These are phyloP conservation scores for Eremochloa ophiuroides DNA, from an alignment of 176 grass and related monocot species.

Conservation along the genomic window DNA sequence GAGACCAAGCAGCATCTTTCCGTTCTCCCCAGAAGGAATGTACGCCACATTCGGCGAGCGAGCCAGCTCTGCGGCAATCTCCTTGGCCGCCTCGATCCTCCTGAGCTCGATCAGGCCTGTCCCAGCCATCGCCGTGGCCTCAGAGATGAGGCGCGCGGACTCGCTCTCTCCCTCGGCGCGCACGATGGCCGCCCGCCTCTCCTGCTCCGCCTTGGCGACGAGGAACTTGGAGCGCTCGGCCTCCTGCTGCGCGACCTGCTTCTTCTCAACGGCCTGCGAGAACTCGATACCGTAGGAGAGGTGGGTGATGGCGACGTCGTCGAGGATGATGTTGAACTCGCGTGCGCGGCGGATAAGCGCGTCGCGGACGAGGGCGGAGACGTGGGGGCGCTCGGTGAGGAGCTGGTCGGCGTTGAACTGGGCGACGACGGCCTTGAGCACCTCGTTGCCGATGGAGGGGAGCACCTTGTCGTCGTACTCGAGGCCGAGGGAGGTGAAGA, in stretches of 20 bases:
- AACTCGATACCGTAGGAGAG: slow-evolving; percentile 94
- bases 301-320: slow-evolving; percentile 98
- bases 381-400: slow-evolving; percentile 86
- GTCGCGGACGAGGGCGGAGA: slow-evolving; percentile 92
- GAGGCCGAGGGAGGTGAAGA: slow-evolving; percentile 97
- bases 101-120: slow-evolving; percentile 76
- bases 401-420: slow-evolving; percentile 99
- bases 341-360: slow-evolving; percentile 76
- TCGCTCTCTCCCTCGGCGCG: slow-evolving; percentile 90
- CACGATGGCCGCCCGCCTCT: slow-evolving; percentile 88
- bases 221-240: slow-evolving; percentile 99
- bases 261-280: slow-evolving; percentile 98
- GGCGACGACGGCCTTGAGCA: slow-evolving; percentile 96
- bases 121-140: slow-evolving; percentile 65
- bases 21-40: slow-evolving; percentile 50
- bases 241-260: slow-evolving; percentile 99
- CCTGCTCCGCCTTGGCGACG: slow-evolving; percentile 88
- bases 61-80: slow-evolving; percentile 67
- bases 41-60: slow-evolving; percentile 77
- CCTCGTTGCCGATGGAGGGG: slow-evolving; percentile 98
- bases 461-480: slow-evolving; percentile 99
- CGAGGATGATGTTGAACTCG: slow-evolving; percentile 98
- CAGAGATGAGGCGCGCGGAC: slow-evolving; percentile 80
- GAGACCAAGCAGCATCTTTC: slow-evolving; percentile 73
- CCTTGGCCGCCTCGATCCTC: slow-evolving; percentile 87